Evolutionary conservation across 1,284 basidiomycete genomes (phyloP).

Genomic region (Pseudozyma tsukubaensis): DNA sequence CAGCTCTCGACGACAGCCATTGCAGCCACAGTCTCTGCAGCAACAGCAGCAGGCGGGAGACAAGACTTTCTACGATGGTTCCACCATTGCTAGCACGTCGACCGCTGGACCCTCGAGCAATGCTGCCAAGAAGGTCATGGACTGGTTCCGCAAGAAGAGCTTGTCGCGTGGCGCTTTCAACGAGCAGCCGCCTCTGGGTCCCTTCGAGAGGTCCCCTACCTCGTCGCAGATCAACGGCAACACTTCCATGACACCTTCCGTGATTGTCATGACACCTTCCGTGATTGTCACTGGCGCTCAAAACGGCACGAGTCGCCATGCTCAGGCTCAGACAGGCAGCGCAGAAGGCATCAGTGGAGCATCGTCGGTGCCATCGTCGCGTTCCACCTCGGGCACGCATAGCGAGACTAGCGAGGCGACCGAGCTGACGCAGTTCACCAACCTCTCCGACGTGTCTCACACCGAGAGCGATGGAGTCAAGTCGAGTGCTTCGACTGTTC

Average conservation of each 20-base stretch:
- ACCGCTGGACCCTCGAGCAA: constrained; percentile 70
- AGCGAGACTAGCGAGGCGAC: constrained; percentile 61
- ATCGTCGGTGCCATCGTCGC: constrained; percentile 59
- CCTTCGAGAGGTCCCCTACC: constrained; percentile 44
- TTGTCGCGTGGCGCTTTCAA: constrained; percentile 68
- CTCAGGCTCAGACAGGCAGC: constrained; percentile 28
- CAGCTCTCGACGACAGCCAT: constrained; percentile 14
- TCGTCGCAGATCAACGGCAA: constrained; percentile 14
- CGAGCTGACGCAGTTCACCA: constrained; percentile 43
- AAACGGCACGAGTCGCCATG: constrained; percentile 20
- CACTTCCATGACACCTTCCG: not conserved
- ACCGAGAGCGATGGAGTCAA: constrained; percentile 42
- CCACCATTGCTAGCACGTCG: constrained; percentile 51
- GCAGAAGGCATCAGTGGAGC: constrained; percentile 23
- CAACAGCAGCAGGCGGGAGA: constrained; percentile 28
- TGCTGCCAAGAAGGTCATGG: constrained; percentile 75
- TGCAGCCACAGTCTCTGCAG: constrained; percentile 10
- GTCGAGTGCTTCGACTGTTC: constrained; percentile 58
- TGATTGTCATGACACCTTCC: constrained; percentile 32
- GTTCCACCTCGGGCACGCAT: constrained; percentile 65
- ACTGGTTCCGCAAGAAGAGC: constrained; percentile 75
- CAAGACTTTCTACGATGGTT: constrained; percentile 44
- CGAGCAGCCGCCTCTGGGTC: constrained; percentile 59
- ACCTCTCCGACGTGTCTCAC: constrained; percentile 30
- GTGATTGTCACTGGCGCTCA: constrained; percentile 50